Conservation (phyloP, 208 protist species). For the Leishmania braziliensis region DNA sequence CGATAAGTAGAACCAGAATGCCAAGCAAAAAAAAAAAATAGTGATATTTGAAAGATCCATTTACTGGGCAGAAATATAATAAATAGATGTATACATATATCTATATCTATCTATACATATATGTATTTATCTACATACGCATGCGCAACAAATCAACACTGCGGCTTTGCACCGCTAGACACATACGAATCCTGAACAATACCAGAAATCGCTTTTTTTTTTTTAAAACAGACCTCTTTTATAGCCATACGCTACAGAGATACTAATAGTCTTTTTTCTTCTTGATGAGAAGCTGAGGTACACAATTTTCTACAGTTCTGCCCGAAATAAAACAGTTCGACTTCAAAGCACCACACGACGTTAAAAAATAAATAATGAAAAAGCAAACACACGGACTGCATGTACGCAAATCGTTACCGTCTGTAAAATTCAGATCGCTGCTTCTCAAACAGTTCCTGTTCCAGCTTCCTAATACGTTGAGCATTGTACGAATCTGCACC, state of each 20-base stretch:
- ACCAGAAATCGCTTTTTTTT: not conserved
- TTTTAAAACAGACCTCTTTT: not conserved
- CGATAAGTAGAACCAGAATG: not conserved
- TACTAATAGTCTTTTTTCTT: not conserved
- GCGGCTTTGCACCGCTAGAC: too few relatives aligned
- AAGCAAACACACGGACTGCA: not conserved
- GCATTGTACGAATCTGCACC: conserved; percentile 66
- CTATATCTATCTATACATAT: not conserved
- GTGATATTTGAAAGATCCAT: too few relatives aligned
- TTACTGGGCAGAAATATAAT: not conserved
- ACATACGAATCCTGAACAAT: not conserved
- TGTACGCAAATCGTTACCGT: conserved; percentile 5
- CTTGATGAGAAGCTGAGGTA: not conserved
- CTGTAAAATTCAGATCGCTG: conserved; percentile 75
- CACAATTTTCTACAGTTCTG: not conserved
- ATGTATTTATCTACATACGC: not conserved
- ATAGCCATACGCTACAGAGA: not conserved
- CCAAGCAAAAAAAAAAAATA: not conserved
- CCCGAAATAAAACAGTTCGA: too few relatives aligned
- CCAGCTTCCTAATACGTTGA: conserved; percentile 70
- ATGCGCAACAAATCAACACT: too few relatives aligned
- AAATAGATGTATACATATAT: not conserved
- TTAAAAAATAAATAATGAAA: conserved; percentile 17
- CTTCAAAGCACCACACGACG: not conserved
- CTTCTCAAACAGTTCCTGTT: conserved; percentile 76